These are phyloP conservation scores for Bipolaris cookei DNA, from an alignment of 2,329 filamentous ascomycete species.

Conservation along the genomic window DNA sequence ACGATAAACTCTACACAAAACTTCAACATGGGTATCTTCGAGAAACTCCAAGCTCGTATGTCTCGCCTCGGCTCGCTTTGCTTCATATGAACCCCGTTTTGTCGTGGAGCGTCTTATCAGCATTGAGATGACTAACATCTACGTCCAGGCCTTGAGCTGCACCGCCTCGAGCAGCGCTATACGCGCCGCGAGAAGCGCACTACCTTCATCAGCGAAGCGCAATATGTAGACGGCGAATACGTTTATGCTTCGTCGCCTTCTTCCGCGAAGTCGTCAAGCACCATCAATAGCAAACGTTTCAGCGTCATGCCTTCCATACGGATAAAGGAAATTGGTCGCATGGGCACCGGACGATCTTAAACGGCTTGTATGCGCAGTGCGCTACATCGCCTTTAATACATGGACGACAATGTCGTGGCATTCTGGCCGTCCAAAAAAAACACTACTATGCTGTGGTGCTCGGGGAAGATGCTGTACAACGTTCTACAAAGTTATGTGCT, in stretches of 20 bases:
- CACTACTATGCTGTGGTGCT: too few relatives aligned
- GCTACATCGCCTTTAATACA: too few relatives aligned
- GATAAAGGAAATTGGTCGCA: slow-evolving; percentile 42
- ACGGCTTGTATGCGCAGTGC: too few relatives aligned
- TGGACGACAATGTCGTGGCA: too few relatives aligned
- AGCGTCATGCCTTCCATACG: slow-evolving; percentile 45
- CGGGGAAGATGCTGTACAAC: too few relatives aligned
- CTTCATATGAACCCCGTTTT: slow-evolving; percentile 6
- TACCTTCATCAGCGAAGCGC: slow-evolving; percentile 85
- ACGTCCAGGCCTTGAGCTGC: slow-evolving; percentile 77
- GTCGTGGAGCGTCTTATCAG: slow-evolving; percentile 2
- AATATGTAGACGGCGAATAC: slow-evolving; percentile 96
- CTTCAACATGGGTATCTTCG: slow-evolving; percentile 48
- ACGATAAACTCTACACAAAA: slow-evolving; percentile 10
- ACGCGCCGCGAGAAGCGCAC: slow-evolving; percentile 88
- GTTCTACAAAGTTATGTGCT: too few relatives aligned
- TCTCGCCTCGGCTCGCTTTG: slow-evolving; percentile 12
- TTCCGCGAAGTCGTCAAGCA: slow-evolving; percentile 37
- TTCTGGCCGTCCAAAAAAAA: too few relatives aligned
- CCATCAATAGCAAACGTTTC: slow-evolving; percentile 39
- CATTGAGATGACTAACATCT: slow-evolving; percentile 10
- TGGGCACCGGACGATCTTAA: slow-evolving; percentile 36
- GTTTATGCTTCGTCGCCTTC: slow-evolving; percentile 65
- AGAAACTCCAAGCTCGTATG: slow-evolving; percentile 52
- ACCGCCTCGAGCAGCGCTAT: slow-evolving; percentile 94